These are phyloP conservation scores for Colletotrichum sidae DNA, from an alignment of 2,329 filamentous ascomycete genomes.

Conservation along the genomic window DNA sequence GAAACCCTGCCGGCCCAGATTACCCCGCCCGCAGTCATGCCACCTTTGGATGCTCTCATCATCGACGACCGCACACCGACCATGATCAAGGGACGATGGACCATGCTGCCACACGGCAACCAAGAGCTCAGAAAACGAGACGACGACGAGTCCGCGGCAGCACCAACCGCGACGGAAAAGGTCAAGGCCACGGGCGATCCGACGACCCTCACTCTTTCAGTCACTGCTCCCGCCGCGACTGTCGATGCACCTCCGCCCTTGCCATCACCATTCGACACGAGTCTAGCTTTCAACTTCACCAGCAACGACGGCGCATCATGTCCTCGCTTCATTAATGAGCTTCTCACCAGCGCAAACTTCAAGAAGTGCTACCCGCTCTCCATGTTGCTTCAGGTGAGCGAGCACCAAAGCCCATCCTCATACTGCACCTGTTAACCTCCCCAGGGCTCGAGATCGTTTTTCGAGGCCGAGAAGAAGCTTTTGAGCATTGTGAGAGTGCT, in stretches of 20 bases:
- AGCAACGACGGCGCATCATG: slow-evolving; percentile 63
- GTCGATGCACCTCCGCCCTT: slow-evolving; percentile 54
- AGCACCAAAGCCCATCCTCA: slow-evolving; percentile 41
- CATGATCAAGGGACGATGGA: slow-evolving; percentile 39
- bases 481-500: slow-evolving; percentile 81
- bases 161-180: slow-evolving; percentile 12
- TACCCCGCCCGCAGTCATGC: slow-evolving; percentile 24
- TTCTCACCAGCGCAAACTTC: slow-evolving; percentile 76
- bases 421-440: slow-evolving; percentile 39
- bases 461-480: slow-evolving; percentile 78
- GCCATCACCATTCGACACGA: slow-evolving; percentile 76
- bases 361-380: slow-evolving; percentile 85
- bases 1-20: slow-evolving; percentile 24
- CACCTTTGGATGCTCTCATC: slow-evolving; percentile 26
- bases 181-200: slow-evolving; percentile 20
- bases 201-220: slow-evolving; percentile 32
- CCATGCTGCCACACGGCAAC: slow-evolving; percentile 34
- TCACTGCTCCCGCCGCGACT: slow-evolving; percentile 41
- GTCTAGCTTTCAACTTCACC: slow-evolving; percentile 72
- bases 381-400: slow-evolving; percentile 82
- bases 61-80: slow-evolving; percentile 38
- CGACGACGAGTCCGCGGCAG: slow-evolving; percentile 36
- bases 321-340: slow-evolving; percentile 73
- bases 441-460: slow-evolving; percentile 86
- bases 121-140: slow-evolving; percentile 43